Percentiles rank a stretch among this genome's conserved stretches.
Conservation (phyloP, 768 basidiomycete genomes). For the Lyophyllum atratum region DNA sequence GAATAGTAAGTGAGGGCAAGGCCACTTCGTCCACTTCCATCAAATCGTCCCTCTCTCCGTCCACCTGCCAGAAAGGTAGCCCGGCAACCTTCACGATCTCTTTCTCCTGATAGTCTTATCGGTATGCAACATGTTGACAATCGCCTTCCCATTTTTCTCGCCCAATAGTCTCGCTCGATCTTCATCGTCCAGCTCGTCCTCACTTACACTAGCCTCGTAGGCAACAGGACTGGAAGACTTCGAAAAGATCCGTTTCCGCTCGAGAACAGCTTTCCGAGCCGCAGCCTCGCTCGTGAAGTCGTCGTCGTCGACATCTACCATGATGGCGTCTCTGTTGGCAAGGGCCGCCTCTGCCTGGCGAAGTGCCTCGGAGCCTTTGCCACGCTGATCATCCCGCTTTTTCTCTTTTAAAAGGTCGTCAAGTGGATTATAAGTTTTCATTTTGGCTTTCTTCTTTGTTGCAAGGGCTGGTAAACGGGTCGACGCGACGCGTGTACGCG, state of each 20-base stretch:
- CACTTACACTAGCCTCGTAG: constrained; percentile 14
- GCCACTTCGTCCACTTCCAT: constrained; percentile 15
- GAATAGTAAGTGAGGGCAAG: constrained; percentile 12
- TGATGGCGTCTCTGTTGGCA: constrained; percentile 28
- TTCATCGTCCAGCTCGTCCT: constrained; percentile 30
- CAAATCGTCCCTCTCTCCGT: constrained; percentile 9
- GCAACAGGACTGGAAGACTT: constrained; percentile 21
- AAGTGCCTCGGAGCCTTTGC: constrained; percentile 42
- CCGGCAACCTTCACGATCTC: constrained; percentile 27
- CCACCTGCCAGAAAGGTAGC: constrained; percentile 29
- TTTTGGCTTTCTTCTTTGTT: constrained; percentile 19
- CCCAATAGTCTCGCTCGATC: constrained; percentile 41
- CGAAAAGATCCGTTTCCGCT: constrained; percentile 17
- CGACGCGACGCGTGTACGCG: constrained; percentile 9
- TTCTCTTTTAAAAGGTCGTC: constrained; percentile 59
- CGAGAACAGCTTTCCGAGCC: constrained; percentile 37
- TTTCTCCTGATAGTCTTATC: constrained; percentile 35
- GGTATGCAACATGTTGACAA: constrained; percentile 44
- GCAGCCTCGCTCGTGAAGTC: constrained; percentile 42
- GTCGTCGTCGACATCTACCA: constrained; percentile 33
- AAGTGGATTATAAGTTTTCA: constrained; percentile 46
- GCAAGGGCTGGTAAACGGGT: constrained; percentile 11
- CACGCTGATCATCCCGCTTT: constrained; percentile 35
- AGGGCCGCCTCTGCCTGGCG: constrained; percentile 46
- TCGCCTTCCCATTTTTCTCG: constrained; percentile 40